Base-by-base conservation (phyloP, 1,139 yeast genomes). In the Hansenula sp. region DNA sequence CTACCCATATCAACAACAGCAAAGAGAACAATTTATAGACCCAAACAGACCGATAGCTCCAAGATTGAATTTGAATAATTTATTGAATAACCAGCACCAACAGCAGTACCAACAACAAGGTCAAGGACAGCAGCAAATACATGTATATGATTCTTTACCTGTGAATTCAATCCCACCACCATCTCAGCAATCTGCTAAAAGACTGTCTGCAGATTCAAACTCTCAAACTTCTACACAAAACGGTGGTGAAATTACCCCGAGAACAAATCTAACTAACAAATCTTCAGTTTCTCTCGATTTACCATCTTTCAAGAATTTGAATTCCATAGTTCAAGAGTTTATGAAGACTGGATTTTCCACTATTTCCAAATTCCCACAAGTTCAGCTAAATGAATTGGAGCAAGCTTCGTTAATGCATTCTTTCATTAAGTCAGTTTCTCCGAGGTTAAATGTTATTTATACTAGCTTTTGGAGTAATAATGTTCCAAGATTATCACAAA, bases 391-490 rank as follows among this genome's bases (percentile, higher is more conserved):
- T 2, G 45, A 44, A 0, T 47, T 41, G 6, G 54, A 51, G 12
- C 48, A 53, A 37, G 17, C 47, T 6, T 15, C 30, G 1, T 33
- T 52, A 5, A 42, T 51, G 48, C 44, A 41, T 21, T 34, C 36
- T 31, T 55, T 44, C 31, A 21, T 48, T n/a, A 33, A 40, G 1
- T 17, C 24, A 1, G 18, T 52, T 2, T 47, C 55, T 0, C 53
- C 52, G 5, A 41, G 47, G 19, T 33, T 52, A 36, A 55, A 53
- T 27, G 21, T 46, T 2, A 40, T 46, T 1, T 42, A 44, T 32
- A 37, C 19, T 17, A n/a, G 12, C 11, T 41, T 9, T 25, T 46
- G n/a, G 43, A 38, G 29, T 33, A 30, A 9, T 32, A 41, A 8
- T 39, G 47, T 33, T 13, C 47, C 53, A 8, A 28, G 31, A 5